These are phyloP conservation scores for Vinca minor DNA, from an alignment of 257 asterid species.

Conservation along the genomic window DNA sequence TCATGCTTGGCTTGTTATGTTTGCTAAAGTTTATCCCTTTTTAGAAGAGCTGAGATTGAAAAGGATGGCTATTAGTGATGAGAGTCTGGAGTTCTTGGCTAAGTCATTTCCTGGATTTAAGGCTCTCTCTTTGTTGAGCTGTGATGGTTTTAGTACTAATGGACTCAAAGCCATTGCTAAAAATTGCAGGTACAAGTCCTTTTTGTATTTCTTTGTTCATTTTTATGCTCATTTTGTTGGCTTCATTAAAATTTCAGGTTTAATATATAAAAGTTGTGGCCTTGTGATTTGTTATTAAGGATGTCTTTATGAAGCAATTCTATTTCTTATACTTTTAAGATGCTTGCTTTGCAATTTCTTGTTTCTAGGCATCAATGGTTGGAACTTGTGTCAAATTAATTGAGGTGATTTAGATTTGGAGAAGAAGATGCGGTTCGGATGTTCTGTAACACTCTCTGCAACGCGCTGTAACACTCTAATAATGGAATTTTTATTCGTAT, in stretches of 20 bases:
- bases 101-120: conserved; percentile 57
- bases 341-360: not conserved
- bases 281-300: not conserved
- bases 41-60: conserved; percentile 78
- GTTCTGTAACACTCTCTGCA: no score
- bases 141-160: conserved; percentile 69
- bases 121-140: conserved; percentile 59
- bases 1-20: conserved; percentile 56
- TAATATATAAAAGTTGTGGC: not conserved
- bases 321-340: not conserved
- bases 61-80: conserved; percentile 67
- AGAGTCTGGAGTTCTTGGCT: conserved; percentile 75
- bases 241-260: no score
- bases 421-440: no score
- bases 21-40: conserved; percentile 65
- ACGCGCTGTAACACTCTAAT: no score
- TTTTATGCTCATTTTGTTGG: no score
- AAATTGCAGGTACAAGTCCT: conserved; percentile 56
- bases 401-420: conserved; percentile 1
- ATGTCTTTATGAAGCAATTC: not conserved
- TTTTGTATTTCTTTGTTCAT: not conserved
- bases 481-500: no score
- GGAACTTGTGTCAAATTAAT: not conserved
- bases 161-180: conserved; percentile 66
- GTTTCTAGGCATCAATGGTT: not conserved